Evolutionary conservation across 2,329 filamentous ascomycete genomes (phyloP).

Genomic region (Trichoderma koningii): DNA sequence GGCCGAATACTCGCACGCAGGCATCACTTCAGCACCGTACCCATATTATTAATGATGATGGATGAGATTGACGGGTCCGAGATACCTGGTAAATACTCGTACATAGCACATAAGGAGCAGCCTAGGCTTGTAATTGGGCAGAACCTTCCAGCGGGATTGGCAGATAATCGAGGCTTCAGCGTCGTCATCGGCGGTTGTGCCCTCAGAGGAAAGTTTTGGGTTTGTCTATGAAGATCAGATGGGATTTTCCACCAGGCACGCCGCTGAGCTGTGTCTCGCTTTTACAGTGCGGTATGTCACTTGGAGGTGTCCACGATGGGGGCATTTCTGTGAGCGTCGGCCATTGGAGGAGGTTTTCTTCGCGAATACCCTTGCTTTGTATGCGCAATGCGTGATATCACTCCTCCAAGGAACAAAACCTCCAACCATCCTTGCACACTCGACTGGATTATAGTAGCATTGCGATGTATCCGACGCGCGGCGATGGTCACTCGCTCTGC

Average conservation of each 20-base stretch:
- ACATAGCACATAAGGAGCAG: background rate
- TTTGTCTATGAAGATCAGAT: background rate
- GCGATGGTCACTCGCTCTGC: background rate
- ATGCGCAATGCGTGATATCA: too few species aligned
- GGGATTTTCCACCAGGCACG: background rate
- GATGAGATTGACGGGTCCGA: background rate
- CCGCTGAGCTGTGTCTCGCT: too few species aligned
- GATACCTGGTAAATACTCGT: background rate
- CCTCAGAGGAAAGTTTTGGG: background rate
- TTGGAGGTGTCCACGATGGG: too few species aligned
- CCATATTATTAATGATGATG: background rate
- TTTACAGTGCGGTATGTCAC: too few species aligned
- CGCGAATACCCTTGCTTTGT: too few species aligned
- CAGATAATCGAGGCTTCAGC: background rate
- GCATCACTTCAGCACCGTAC: slow-evolving; percentile 1
- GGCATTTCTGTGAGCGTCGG: too few species aligned
- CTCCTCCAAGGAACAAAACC: background rate
- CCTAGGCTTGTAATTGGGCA: slow-evolving; percentile 16
- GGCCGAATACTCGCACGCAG: slow-evolving; percentile 21
- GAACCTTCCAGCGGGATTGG: background rate
- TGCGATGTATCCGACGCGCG: background rate
- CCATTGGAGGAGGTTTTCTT: too few species aligned
- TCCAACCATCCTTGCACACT: background rate
- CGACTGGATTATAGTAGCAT: background rate
- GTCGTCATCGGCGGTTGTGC: slow-evolving; percentile 17